phyloP scores from a whole-genome alignment of 2,329 filamentous ascomycete genomes.

The Aspergillus calidoustus region DNA sequence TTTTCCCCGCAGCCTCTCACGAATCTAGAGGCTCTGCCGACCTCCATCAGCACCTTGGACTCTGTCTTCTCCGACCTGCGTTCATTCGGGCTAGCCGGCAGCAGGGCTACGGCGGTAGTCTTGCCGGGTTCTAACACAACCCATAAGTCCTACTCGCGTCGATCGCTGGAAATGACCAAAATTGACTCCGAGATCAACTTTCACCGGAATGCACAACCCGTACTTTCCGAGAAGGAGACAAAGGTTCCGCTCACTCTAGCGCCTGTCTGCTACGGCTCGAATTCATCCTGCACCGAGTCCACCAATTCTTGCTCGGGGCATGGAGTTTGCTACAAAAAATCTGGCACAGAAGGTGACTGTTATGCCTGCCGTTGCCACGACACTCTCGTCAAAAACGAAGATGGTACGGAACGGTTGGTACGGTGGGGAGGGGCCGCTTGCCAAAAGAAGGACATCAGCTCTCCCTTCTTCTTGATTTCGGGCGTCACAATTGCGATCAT shows the following conservation, averaged over 20 bases:
- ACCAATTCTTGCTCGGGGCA: constrained; percentile 85
- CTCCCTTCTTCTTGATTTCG: constrained; percentile 84
- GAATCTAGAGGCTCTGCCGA: constrained; percentile 8
- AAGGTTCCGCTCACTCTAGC: constrained; percentile 57
- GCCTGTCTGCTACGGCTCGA: constrained; percentile 74
- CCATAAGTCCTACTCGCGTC: neutral
- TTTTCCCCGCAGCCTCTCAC: constrained; percentile 23
- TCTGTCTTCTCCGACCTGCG: constrained; percentile 52
- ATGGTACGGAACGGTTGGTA: constrained; percentile 62
- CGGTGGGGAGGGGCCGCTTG: constrained; percentile 86
- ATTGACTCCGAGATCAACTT: constrained; percentile 9
- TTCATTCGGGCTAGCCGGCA: constrained; percentile 54
- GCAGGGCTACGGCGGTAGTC: constrained; percentile 62
- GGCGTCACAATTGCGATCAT: constrained; percentile 74
- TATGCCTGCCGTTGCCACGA: constrained; percentile 77
- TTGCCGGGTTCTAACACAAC: constrained; percentile 44
- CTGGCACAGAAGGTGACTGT: constrained; percentile 62
- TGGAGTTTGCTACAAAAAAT: constrained; percentile 75
- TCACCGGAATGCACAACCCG: neutral
- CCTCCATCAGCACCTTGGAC: constrained; percentile 47
- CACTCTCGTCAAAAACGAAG: constrained; percentile 55
- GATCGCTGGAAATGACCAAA: neutral
- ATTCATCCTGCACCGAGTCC: constrained; percentile 67
- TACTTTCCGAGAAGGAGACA: constrained; percentile 2
- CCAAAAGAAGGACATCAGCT: constrained; percentile 88